Percentiles rank a stretch among this genome's conserved stretches.
These are phyloP conservation scores for Globisporangium cederbergense DNA, from an alignment of 352 stramenopile genomes.

Conservation along the genomic window DNA sequence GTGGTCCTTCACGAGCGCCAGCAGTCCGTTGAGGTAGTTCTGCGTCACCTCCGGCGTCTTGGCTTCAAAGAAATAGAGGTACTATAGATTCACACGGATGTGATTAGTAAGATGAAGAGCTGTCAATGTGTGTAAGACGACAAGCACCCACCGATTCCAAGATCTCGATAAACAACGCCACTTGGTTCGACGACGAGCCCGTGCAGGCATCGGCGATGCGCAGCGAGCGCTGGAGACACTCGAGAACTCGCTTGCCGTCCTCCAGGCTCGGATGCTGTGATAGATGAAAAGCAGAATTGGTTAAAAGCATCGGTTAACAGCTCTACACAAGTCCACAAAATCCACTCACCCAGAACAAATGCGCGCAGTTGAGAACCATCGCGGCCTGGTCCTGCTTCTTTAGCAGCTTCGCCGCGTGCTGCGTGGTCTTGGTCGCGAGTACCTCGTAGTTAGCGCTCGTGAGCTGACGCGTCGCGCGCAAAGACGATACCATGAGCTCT, in stretches of 20 bases:
- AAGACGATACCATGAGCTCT: slow-evolving; percentile 85
- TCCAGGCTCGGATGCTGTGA: slow-evolving; percentile 66
- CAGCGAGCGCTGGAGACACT: slow-evolving; percentile 96
- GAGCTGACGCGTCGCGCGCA: slow-evolving; percentile 81
- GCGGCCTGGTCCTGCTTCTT: slow-evolving; percentile 96
- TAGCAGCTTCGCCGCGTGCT: slow-evolving; percentile 95
- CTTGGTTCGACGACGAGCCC: slow-evolving; percentile 72
- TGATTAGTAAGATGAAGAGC: not conserved
- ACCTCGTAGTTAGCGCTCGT: slow-evolving; percentile 91
- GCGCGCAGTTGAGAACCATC: slow-evolving; percentile 93
- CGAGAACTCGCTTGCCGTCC: slow-evolving; percentile 92
- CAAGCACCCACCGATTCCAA: slow-evolving; percentile 72
- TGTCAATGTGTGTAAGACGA: not conserved
- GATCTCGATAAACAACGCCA: slow-evolving; percentile 96
- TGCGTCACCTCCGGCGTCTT: slow-evolving; percentile 66
- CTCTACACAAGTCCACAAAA: not conserved
- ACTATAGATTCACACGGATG: slow-evolving; percentile 28
- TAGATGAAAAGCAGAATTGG: slow-evolving; percentile 2
- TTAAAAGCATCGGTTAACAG: not conserved
- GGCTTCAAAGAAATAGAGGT: slow-evolving; percentile 94
- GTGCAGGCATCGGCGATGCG: slow-evolving; percentile 93
- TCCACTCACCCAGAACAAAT: slow-evolving; percentile 93
- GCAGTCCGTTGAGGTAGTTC: slow-evolving; percentile 69
- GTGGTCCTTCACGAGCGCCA: slow-evolving; percentile 92
- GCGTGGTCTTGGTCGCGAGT: slow-evolving; percentile 95